Base-by-base conservation (phyloP, 495 filamentous ascomycete genomes). In the Aspergillus indologenus region DNA sequence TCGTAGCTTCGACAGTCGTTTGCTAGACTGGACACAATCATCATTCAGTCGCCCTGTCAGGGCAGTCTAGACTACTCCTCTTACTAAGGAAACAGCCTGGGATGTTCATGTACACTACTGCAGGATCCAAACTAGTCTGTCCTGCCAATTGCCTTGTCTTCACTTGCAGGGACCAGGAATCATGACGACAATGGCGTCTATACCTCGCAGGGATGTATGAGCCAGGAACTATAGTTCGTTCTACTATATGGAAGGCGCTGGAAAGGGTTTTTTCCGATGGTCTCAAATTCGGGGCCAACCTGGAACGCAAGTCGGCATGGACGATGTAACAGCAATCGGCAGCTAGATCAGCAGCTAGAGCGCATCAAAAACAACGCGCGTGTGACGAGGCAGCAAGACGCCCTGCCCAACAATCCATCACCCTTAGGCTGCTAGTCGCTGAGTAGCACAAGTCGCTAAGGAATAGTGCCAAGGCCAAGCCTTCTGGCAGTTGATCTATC, bases 181-280 rank as follows among this genome's bases (percentile, higher is more conserved):
- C 17, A 51, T 51, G 48, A 51, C 48, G 23, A 31, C 23, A 12
- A 51, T 51, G 23, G 48, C 48, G 48, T 29, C 18, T 12, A 23
- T 21, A 15, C 45, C 23, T 21, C 5, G 45, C 20, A 15, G 45
- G 12, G 18, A 22, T n/a, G n/a, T n/a, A n/a, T 48, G 20, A 12
- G 7, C 23, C 45, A 29, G 48, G 48, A 51, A 51, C 48, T 51
- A 51, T 51, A 51, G 21, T 29, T 26, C 21, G 12, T 15, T 22
- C 2, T 17, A n/a, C 17, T 31, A 31, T 51, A 29, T 24, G 48
- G 48, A 51, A 26, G 47, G 12, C 11, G 15, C 47, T 50, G 47
- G 47, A 26, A 50, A 40, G 34, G 34, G 34, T 15, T 14, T 15
- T 14, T 3, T 17, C 2, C 24, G 48, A 7, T 17, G 23, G 17